Conservation (phyloP, 192 early-diverging fungal species). For the Diversispora eburnea region DNA sequence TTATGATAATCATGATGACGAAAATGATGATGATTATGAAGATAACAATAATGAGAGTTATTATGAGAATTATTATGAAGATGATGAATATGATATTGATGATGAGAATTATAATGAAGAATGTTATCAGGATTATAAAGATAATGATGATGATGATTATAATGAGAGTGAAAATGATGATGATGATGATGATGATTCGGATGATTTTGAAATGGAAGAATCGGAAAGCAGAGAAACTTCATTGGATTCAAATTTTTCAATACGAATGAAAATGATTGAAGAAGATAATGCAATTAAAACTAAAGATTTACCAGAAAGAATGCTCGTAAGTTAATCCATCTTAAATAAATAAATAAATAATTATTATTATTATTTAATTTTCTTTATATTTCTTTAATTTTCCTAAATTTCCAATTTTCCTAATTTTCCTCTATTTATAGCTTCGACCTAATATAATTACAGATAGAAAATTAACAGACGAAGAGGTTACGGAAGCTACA, state of each 20-base stretch:
- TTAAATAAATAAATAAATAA: neutral
- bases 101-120: no score
- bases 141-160: no score
- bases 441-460: slow-evolving; percentile 53
- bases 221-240: neutral
- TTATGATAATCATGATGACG: no score
- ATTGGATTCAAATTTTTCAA: slow-evolving; percentile 69
- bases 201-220: neutral
- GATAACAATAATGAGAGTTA: no score
- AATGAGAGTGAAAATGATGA: no score
- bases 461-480: slow-evolving; percentile 43
- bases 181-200: slow-evolving; percentile 34
- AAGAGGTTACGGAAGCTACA: slow-evolving; percentile 64
- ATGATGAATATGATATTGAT: no score
- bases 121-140: no score
- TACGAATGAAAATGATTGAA: slow-evolving; percentile 85
- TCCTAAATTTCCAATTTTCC: no score
- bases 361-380: neutral
- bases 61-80: no score
- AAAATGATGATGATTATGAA: no score
- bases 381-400: no score
- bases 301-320: slow-evolving; percentile 88
- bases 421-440: neutral
- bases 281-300: slow-evolving; percentile 85
- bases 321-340: slow-evolving; percentile 48